Evolutionary conservation across 208 protist species (phyloP).

Genomic region (Acanthamoeba royreba): DNA sequence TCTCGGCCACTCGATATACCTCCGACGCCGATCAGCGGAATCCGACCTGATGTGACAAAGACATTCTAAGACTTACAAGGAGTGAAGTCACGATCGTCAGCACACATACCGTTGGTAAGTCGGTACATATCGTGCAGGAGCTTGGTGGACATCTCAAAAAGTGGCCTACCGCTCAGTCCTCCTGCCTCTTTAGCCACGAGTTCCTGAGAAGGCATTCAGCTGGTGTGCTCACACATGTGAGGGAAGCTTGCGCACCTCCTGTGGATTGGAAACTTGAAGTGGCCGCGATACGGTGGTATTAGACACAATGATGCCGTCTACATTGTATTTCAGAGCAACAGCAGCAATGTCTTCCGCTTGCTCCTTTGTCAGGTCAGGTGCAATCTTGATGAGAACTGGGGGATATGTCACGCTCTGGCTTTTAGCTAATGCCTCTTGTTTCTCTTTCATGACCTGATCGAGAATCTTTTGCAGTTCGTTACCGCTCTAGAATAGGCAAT

Average conservation of each 20-base stretch:
- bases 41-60: no score
- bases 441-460: neutral
- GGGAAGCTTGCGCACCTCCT: neutral
- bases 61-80: no score
- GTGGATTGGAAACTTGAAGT: neutral
- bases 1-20: constrained; percentile 68
- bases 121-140: constrained; percentile 71
- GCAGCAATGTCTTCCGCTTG: constrained; percentile 67
- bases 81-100: no score
- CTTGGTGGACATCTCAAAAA: constrained; percentile 59
- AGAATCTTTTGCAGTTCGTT: neutral
- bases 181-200: constrained; percentile 14
- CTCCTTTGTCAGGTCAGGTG: constrained; percentile 59
- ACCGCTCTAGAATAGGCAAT: neutral
- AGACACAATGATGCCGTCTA: constrained; percentile 77
- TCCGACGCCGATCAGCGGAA: constrained; percentile 63
- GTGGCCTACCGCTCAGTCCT: constrained; percentile 66
- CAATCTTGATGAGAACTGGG: constrained; percentile 67
- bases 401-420: neutral
- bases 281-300: constrained; percentile 75
- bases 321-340: constrained; percentile 37
- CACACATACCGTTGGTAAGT: constrained; percentile 68
- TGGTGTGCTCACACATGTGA: neutral
- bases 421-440: neutral
- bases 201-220: neutral